Percentiles rank a stretch among this genome's conserved stretches.
Conservation (phyloP, 805 yeast genomes). For the Kazachstania kunashirensis region DNA sequence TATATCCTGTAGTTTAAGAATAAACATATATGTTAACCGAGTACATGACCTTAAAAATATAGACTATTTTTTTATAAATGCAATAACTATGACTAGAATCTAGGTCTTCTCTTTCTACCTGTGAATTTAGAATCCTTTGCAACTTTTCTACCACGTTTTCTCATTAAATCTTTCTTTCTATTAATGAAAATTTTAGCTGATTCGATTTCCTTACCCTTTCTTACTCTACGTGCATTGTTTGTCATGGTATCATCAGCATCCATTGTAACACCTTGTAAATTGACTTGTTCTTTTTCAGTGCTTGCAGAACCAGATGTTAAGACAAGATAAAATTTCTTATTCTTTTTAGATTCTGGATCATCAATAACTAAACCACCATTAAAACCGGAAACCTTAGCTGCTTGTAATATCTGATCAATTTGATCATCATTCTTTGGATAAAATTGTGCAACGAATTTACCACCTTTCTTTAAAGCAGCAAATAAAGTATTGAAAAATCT, state of each 20-base stretch:
- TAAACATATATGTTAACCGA: slow-evolving; percentile 1
- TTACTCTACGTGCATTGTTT: slow-evolving; percentile 8
- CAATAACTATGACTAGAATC: slow-evolving; percentile 35
- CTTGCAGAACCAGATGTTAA: slow-evolving; percentile 63
- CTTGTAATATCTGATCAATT: slow-evolving; percentile 60
- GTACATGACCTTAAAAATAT: too few species aligned
- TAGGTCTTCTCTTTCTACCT: slow-evolving; percentile 68
- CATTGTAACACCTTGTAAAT: slow-evolving; percentile 71
- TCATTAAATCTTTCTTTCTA: slow-evolving; percentile 90
- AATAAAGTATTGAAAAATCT: slow-evolving; percentile 82
- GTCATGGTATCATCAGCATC: slow-evolving; percentile 44
- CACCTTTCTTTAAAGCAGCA: slow-evolving; percentile 82
- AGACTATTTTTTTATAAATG: background rate
- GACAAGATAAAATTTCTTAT: slow-evolving; percentile 84
- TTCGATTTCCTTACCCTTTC: slow-evolving; percentile 37
- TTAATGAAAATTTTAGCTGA: slow-evolving; percentile 68
- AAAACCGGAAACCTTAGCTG: slow-evolving; percentile 92
- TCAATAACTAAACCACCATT: slow-evolving; percentile 93
- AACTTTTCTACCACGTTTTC: slow-evolving; percentile 79
- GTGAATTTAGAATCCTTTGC: slow-evolving; percentile 88
- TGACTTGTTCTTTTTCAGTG: slow-evolving; percentile 59
- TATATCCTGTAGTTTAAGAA: background rate
- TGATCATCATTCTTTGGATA: slow-evolving; percentile 89
- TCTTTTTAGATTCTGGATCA: slow-evolving; percentile 85
- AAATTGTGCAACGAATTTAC: slow-evolving; percentile 94